phyloP scores from a whole-genome alignment of 495 filamentous ascomycete species.

The Podospora conica region DNA sequence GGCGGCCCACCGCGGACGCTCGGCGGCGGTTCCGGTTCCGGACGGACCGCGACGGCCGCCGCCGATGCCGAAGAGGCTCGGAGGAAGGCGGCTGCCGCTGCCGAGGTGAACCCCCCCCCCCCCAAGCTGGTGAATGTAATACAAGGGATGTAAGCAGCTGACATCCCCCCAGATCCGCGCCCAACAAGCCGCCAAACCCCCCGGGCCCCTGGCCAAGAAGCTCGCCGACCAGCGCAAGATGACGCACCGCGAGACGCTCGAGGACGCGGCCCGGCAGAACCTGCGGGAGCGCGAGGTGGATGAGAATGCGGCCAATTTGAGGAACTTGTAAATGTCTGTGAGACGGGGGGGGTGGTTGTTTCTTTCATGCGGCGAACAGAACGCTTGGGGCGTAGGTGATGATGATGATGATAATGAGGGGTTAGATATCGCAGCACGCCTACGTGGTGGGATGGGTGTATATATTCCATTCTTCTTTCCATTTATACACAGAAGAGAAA shows the following conservation, averaged over 20 bases:
- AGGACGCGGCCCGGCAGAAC: slow-evolving; percentile 51
- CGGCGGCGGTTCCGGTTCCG: slow-evolving; percentile 30
- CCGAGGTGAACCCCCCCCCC: slow-evolving; percentile 51
- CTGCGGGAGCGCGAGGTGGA: slow-evolving; percentile 54
- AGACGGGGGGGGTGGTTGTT: background rate
- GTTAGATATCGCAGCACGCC: background rate
- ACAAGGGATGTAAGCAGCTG: too few species aligned
- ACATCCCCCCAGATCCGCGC: slow-evolving; percentile 38
- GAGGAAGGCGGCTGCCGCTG: slow-evolving; percentile 58
- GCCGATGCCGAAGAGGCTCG: slow-evolving; percentile 42
- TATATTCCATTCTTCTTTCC: background rate
- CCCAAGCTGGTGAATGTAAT: background rate
- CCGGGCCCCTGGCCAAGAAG: slow-evolving; percentile 56
- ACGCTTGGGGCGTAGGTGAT: background rate
- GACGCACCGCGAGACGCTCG: slow-evolving; percentile 54
- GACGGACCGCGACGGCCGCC: background rate
- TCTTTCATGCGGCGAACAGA: background rate
- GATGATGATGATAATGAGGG: background rate
- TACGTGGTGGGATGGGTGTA: background rate
- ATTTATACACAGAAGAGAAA: background rate
- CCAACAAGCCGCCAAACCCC: too few species aligned
- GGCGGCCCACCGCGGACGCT: slow-evolving; percentile 52
- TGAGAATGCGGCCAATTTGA: slow-evolving; percentile 41
- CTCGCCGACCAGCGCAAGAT: slow-evolving; percentile 61
- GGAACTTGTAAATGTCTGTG: slow-evolving; percentile 32